phyloP scores from a whole-genome alignment of 148 eudicot genomes.

The Silene latifolia region DNA sequence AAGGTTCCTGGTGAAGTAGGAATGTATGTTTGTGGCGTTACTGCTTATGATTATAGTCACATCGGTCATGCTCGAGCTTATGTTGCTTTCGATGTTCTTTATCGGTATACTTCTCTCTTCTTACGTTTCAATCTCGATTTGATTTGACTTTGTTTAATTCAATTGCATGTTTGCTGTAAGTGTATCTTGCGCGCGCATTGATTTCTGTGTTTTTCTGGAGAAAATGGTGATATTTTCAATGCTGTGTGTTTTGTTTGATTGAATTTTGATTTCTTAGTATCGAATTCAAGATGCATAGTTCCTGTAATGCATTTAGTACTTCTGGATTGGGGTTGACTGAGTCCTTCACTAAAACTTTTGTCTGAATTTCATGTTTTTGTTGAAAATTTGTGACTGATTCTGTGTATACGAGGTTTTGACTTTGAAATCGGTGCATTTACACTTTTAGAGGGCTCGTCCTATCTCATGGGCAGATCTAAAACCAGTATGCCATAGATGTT shows the following conservation, averaged over 20 bases:
- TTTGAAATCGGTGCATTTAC: background rate
- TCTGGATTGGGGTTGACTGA: no score
- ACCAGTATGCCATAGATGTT: background rate
- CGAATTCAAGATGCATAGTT: no score
- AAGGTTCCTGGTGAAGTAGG: constrained; percentile 51
- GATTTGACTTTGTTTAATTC: background rate
- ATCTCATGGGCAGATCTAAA: background rate
- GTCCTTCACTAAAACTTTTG: no score
- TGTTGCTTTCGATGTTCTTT: constrained; percentile 78
- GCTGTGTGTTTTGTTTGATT: background rate
- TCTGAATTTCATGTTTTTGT: background rate
- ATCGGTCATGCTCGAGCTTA: constrained; percentile 92
- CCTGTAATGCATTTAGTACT: no score
- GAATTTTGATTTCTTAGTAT: background rate
- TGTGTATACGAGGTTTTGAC: background rate
- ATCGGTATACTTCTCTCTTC: constrained; percentile 33
- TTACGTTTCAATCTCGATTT: background rate
- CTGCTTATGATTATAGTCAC: constrained; percentile 69
- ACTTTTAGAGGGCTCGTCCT: background rate
- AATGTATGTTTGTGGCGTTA: constrained; percentile 84
- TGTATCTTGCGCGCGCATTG: background rate
- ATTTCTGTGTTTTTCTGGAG: background rate
- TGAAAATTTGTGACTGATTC: background rate
- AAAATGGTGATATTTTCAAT: background rate
- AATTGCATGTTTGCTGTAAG: background rate